A percentile compares a stretch with the other conserved stretches of the same genome.
These are phyloP conservation scores for Phyllosticta ampelicida DNA, from an alignment of 2,329 filamentous ascomycete genomes.

Conservation along the genomic window DNA sequence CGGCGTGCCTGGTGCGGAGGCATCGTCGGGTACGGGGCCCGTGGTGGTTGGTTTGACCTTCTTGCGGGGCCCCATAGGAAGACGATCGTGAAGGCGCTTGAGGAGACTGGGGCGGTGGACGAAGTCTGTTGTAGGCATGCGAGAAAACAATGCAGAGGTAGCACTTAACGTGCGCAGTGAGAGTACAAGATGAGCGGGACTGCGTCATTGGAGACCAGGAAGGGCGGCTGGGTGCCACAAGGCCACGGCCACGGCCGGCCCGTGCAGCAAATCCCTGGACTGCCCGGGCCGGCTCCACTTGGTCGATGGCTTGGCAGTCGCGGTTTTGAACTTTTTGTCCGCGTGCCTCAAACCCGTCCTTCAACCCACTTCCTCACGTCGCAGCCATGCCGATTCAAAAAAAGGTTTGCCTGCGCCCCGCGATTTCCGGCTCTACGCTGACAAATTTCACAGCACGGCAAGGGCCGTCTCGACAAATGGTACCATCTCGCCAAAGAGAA, in stretches of 20 bases:
- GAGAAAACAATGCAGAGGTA: conserved; percentile 5
- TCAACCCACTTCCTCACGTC: conserved; percentile 9
- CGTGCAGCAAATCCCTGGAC: neutral
- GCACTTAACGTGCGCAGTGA: conserved; percentile 7
- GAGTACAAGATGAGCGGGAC: conserved; percentile 1
- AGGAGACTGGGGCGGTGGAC: conserved; percentile 12
- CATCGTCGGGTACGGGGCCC: conserved; percentile 18
- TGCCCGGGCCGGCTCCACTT: too few relatives aligned
- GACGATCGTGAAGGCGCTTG: conserved; percentile 10
- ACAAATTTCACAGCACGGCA: conserved; percentile 56
- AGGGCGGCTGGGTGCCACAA: neutral
- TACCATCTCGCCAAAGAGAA: conserved; percentile 98
- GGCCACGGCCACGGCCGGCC: neutral
- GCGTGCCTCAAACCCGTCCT: conserved; percentile 2
- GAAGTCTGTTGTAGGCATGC: conserved; percentile 1
- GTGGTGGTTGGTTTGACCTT: conserved; percentile 30
- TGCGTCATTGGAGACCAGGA: conserved; percentile 2
- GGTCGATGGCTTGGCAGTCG: neutral
- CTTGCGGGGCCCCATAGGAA: conserved; percentile 31
- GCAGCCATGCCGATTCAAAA: conserved; percentile 83
- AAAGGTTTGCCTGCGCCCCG: conserved; percentile 44
- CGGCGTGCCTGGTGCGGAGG: neutral
- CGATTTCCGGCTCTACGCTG: conserved; percentile 14
- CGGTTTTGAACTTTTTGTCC: conserved; percentile 7
- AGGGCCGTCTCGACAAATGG: conserved; percentile 97